Conservation (phyloP, 257 asterid species). For the Fraxinus pennsylvanica region DNA sequence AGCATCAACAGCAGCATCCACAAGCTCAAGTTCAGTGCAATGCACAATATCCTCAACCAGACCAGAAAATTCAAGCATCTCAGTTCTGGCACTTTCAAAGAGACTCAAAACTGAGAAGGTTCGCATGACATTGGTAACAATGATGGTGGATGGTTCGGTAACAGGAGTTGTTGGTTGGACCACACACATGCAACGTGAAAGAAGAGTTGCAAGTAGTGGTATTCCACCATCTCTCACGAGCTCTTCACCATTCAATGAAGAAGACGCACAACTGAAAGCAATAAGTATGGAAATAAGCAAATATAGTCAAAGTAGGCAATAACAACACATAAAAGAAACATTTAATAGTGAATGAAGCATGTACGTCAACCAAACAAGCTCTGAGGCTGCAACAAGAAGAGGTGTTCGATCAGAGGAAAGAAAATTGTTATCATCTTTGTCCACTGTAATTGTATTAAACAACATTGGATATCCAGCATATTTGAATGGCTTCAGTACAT, state of each 20-base stretch:
- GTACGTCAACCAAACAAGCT: constrained; percentile 98
- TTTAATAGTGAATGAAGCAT: constrained; percentile 18
- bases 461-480: constrained; percentile 99
- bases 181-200: constrained; percentile 94
- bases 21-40: constrained; percentile 93
- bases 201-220: constrained; percentile 85
- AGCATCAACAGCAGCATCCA: constrained; percentile 77
- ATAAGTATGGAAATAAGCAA: constrained; percentile 16
- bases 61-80: constrained; percentile 79
- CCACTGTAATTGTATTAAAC: constrained; percentile 88
- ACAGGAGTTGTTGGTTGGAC: constrained; percentile 89
- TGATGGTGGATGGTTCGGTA: constrained; percentile 71
- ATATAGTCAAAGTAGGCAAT: constrained; percentile 10
- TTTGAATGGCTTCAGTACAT: constrained; percentile 84
- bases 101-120: constrained; percentile 86
- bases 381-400: constrained; percentile 89
- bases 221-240: constrained; percentile 96
- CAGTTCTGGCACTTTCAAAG: constrained; percentile 87
- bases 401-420: constrained; percentile 91
- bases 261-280: constrained; percentile 75
- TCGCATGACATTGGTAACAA: constrained; percentile 81
- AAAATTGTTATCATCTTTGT: constrained; percentile 81
- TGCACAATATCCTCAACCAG: constrained; percentile 87
- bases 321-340: neutral
- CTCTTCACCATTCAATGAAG: constrained; percentile 96